Evolutionary conservation across 176 grass and related monocot species (phyloP), one percentile per base, ranked within the genome.

Genomic region (Eleusine indica): DNA sequence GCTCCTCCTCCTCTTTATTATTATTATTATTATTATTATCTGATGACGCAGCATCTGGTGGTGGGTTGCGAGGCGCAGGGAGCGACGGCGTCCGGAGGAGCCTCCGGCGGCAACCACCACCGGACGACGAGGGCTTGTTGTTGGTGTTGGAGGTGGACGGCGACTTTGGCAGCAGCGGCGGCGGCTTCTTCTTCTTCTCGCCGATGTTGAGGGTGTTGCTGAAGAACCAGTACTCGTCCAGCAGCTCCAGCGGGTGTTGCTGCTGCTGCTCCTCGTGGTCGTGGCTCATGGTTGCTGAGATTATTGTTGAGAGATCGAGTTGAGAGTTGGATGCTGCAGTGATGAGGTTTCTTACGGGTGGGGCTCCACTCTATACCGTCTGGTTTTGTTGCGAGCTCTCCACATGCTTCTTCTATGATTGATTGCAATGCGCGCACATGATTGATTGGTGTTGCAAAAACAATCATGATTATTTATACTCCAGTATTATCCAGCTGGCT

Each of bases 151-250:
- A 13, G 18, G 51, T 57, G 73, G 32, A 58, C 51, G 73, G 17
- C 41, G 76, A 48, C 28, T 41, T 66, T 3, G 25, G 60, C 41
- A 3, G 75, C 19, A 9, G 30, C 22, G 35, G 16, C 17, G 46
- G n/a, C n/a, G 32, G 29, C 58, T 30, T 44, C 56, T 43, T 63
- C 21, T 46, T 46, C 28, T 42, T 43, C 2, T 39, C 11, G 2
- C 69, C 57, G 46, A 53, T 83, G 60, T 7, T 61, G 25, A 98
- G 80, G 52, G 82, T 75, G 90, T 94, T 98, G 86, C 86, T 79
- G 80, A 93, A 94, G 90, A 98, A 94, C 95, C 95, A 98, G 70
- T 79, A 79, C 53, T 98, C 95, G 47, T 98, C 95, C 19, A 93
- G 85, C 69, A 98, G 47, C 46, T 93, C 84, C 82, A 91, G 74